Evolutionary conservation across 495 filamentous ascomycete genomes (phyloP).

Genomic region (Neurospora africana): DNA sequence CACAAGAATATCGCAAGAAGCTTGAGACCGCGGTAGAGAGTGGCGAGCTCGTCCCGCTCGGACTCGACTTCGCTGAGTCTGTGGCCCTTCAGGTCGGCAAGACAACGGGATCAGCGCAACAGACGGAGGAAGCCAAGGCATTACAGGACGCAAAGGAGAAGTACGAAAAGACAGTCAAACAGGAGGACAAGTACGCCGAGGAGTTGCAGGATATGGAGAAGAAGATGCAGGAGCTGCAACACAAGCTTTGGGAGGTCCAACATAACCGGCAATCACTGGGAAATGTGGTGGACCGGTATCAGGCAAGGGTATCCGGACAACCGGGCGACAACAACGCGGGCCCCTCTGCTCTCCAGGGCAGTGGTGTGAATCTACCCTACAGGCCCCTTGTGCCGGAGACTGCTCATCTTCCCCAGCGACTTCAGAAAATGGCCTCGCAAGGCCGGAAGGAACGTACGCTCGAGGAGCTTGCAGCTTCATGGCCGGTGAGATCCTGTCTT

Average conservation of each 20-base stretch:
- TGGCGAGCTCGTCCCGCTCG: not conserved
- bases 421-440: not conserved
- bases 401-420: not conserved
- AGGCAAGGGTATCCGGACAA: not conserved
- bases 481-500: not conserved
- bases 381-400: not conserved
- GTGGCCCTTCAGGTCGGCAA: not conserved
- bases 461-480: not conserved
- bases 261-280: not conserved
- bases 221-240: not conserved
- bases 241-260: not conserved
- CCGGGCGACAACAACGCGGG: not conserved
- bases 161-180: not conserved
- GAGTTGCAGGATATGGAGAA: not conserved
- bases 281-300: not conserved
- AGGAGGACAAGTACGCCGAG: not conserved
- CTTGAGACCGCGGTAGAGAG: not conserved
- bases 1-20: not conserved
- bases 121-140: not conserved
- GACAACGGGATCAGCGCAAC: not conserved
- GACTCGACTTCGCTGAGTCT: slow-evolving; percentile 1
- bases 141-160: not conserved
- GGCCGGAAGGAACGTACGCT: not conserved
- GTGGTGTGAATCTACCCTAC: not conserved
- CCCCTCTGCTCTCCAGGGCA: not conserved